These are phyloP conservation scores for Ophiostoma ulmi DNA, from an alignment of 2,329 filamentous ascomycete genomes.

Conservation along the genomic window DNA sequence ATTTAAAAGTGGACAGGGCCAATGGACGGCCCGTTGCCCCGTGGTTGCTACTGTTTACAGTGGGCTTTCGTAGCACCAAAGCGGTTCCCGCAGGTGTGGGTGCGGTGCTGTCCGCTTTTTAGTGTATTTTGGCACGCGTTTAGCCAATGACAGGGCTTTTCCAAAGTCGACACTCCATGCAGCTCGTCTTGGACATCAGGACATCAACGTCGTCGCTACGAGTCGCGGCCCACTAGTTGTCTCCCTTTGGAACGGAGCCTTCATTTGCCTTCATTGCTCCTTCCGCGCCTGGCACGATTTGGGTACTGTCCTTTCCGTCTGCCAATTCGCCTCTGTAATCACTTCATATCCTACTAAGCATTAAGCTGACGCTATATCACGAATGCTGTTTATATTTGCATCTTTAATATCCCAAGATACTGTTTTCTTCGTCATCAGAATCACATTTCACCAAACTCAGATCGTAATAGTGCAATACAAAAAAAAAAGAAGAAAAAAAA, in stretches of 20 bases:
- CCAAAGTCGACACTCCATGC: not conserved
- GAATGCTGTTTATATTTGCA: not conserved
- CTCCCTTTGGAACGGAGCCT: conserved; percentile 12
- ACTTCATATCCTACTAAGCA: not conserved
- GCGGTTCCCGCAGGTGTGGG: not conserved
- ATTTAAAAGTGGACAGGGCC: conserved; percentile 30
- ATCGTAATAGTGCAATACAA: not conserved
- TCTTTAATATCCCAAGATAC: not conserved
- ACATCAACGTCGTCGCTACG: not conserved
- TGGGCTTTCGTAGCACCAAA: conserved; percentile 26
- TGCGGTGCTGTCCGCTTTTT: conserved; percentile 15
- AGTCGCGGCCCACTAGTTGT: not conserved
- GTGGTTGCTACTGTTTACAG: conserved; percentile 53
- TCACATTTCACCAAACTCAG: not conserved
- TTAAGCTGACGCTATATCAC: not conserved
- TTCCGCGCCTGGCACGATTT: not conserved
- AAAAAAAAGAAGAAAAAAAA: not conserved
- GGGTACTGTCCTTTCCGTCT: not conserved
- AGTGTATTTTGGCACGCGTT: conserved; percentile 22
- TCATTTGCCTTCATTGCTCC: conserved; percentile 7
- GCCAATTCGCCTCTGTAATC: no score
- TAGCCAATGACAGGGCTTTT: conserved; percentile 11
- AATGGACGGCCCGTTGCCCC: conserved; percentile 50
- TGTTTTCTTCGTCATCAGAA: not conserved
- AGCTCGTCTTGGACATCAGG: not conserved